Base-by-base conservation (phyloP, 1,139 yeast genomes). In the Geotrichum histeridarum region DNA sequence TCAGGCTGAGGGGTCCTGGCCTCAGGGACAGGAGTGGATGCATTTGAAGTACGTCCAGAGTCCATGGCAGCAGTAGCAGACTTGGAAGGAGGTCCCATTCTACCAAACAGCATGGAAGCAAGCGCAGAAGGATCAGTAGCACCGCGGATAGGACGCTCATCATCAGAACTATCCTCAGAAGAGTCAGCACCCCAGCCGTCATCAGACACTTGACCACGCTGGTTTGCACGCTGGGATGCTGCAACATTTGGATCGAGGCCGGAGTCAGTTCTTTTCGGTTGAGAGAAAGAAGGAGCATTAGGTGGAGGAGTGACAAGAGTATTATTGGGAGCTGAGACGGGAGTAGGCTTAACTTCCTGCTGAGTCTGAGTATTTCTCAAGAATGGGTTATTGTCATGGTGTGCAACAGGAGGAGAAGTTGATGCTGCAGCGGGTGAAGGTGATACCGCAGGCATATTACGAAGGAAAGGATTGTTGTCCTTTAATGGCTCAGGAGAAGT, bases 31-130 rank as follows among this genome's bases (percentile, higher is more conserved):
- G 52, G 39, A 5, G 56, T 41, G n/a, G 48, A 14, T 9, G 32
- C 36, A 15, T 32, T 37, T 12, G 53, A 38, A 8, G 51, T 8
- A 11, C 37, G 31, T 32, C 22, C 35, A 44, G 59, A 47, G 9
- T 47, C 57, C 11, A 35, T 45, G 7, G 51, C 44, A 6, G 55
- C 42, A 31, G 50, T 31, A 48, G 46, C 53, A 38, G 47, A 39
- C 33, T 55, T 51, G 30, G 55, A 37, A 31, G 51, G 68, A 2
- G 80, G 77, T 48, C 75, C 76, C 84, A 81, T 80, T 2, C 84
- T 81, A 1, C 86, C 84, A 65, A 83, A 82, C 54, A 83, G 71
- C 63, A 82, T 70, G 59, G 82, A 80, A 1, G 88, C 87, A 57
- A 83, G 74, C 55, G 80, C 78, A 1, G 84, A 81, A 12, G 87